Evolutionary conservation across 768 basidiomycete genomes (phyloP).

Genomic region (Tylopilus balloui): DNA sequence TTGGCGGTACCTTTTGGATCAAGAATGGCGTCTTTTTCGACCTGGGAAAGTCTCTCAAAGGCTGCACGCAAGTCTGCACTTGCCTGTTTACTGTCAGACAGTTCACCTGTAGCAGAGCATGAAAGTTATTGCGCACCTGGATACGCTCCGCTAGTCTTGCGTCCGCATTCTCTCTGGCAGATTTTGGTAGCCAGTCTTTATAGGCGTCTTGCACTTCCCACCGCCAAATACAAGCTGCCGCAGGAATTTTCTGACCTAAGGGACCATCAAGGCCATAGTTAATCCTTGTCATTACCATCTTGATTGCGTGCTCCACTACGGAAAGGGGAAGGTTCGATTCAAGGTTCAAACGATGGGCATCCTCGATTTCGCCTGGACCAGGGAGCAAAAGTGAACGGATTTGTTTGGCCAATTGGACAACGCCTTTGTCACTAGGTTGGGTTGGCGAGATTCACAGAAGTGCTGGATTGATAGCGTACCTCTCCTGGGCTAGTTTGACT

Average conservation of each 20-base stretch:
- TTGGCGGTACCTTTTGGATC: slow-evolving; percentile 41
- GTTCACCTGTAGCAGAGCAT: not conserved
- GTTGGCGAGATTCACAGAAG: slow-evolving; percentile 7
- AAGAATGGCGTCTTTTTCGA: slow-evolving; percentile 53
- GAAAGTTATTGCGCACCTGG: slow-evolving; percentile 42
- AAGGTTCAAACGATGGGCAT: slow-evolving; percentile 31
- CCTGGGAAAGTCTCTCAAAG: slow-evolving; percentile 55
- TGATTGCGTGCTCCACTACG: slow-evolving; percentile 62
- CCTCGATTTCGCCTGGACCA: slow-evolving; percentile 51
- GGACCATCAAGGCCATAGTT: slow-evolving; percentile 75
- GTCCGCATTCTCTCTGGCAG: slow-evolving; percentile 57
- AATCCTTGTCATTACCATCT: slow-evolving; percentile 54
- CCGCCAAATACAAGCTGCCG: slow-evolving; percentile 71
- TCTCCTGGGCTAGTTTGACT: slow-evolving; percentile 82
- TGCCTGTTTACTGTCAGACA: slow-evolving; percentile 40
- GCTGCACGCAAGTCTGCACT: slow-evolving; percentile 49
- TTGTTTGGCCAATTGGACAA: slow-evolving; percentile 58
- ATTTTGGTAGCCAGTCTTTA: slow-evolving; percentile 63
- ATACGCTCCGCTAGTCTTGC: slow-evolving; percentile 57
- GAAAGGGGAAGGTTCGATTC: slow-evolving; percentile 40
- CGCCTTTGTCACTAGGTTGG: slow-evolving; percentile 62
- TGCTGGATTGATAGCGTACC: slow-evolving; percentile 41
- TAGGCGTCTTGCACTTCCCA: slow-evolving; percentile 75
- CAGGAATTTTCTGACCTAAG: slow-evolving; percentile 50
- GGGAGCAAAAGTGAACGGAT: slow-evolving; percentile 69